These are phyloP conservation scores for Metschnikowia dekortorum DNA, from an alignment of 805 yeast species.

Conservation along the genomic window DNA sequence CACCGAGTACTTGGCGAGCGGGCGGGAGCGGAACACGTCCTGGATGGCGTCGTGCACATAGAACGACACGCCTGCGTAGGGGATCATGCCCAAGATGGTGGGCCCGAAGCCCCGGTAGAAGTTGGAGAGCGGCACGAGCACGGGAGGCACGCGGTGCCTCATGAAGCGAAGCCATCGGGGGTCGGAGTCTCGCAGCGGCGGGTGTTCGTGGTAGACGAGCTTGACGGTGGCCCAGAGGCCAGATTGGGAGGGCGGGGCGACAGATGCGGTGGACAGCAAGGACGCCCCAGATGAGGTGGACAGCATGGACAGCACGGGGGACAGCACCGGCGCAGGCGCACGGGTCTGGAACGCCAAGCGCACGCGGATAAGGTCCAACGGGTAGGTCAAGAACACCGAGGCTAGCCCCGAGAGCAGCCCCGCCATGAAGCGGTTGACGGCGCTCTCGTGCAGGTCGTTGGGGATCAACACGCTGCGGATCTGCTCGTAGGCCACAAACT, in stretches of 20 bases:
- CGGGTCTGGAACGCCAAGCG: constrained; percentile 84
- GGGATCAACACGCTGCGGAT: constrained; percentile 78
- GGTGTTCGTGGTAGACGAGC: constrained; percentile 32
- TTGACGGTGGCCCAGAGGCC: constrained; percentile 27
- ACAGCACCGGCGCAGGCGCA: constrained; percentile 8
- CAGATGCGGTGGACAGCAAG: constrained; percentile 16
- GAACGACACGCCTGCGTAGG: constrained; percentile 97
- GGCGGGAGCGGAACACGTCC: constrained; percentile 70
- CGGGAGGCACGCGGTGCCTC: constrained; percentile 30
- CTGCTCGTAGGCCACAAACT: constrained; percentile 95
- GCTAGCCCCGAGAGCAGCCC: constrained; percentile 89
- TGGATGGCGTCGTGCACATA: constrained; percentile 90
- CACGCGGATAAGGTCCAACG: constrained; percentile 85
- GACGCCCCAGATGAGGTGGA: too few relatives aligned
- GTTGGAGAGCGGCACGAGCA: constrained; percentile 46
- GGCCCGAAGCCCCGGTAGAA: constrained; percentile 94
- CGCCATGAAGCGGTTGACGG: constrained; percentile 71
- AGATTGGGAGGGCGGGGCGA: constrained; percentile 7
- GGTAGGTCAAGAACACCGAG: constrained; percentile 86
- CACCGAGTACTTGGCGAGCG: constrained; percentile 47
- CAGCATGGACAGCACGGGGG: too few relatives aligned
- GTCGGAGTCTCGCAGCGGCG: constrained; percentile 31
- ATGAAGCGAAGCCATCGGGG: constrained; percentile 34
- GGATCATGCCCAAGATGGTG: constrained; percentile 91
- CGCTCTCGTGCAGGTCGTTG: constrained; percentile 68